Base-by-base conservation (phyloP, 495 filamentous ascomycete species). In the Penicillium mononematosum region DNA sequence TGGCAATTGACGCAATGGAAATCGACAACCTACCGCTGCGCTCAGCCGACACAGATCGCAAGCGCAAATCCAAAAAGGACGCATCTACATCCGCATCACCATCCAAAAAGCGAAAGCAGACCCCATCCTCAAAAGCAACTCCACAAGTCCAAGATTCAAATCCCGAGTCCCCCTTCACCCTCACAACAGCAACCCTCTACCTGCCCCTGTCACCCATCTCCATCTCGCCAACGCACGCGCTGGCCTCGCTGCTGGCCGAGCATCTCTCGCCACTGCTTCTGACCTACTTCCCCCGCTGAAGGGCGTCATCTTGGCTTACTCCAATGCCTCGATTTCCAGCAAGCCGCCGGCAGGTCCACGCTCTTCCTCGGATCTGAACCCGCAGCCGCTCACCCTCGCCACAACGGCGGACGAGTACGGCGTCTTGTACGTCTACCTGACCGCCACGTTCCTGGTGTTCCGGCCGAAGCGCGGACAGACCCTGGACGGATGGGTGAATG, bases 181-280 rank as follows among this genome's bases (percentile, higher is more conserved):
- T 82, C 44, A 78, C 83, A 59, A 85, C 81, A 25, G 78, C 82
- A 43, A 87, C 88, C 0, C 65, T 90, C 53, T 91, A 90, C 67
- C 79, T 91, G 45, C 83, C 88, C 14, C 71, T 91, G 29, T 79
- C 88, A 24, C 88, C 88, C 17, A 83, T 88, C 58, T 81, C 83
- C 5, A 83, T 88, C 58, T 83, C 83, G 11, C 79, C 87, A 29
- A 72, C 73, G 8, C 76, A 81, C 64, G 85, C 87, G n/a, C 70
- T 86, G 48, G 78, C 84, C 60, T 85, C 84, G 36, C 69, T 89
- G 25, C 82, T 86, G 59, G 85, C 86, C 39, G 87, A 90, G 64
- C 86, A 91, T 66, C 79, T 92, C 42, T 88, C 89, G 17, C 88
- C 89, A 14, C 77, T 90, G 17, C 78, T 93, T 29, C 81, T 93